Conservation (phyloP, 2,329 filamentous ascomycete genomes). For the Venturia oleaginea region DNA sequence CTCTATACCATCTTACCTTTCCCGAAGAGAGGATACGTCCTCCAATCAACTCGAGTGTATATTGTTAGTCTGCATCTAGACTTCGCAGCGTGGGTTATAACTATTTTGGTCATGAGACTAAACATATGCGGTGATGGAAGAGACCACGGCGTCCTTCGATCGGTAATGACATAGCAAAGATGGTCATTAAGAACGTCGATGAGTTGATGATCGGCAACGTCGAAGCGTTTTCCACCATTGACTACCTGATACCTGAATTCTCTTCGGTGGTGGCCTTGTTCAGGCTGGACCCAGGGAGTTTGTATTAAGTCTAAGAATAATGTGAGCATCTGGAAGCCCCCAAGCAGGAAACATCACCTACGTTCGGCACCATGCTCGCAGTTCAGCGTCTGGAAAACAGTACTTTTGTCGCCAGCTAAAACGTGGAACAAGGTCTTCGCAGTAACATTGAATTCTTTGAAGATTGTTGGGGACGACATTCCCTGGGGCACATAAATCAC, state of each 20-base stretch:
- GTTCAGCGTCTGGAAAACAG: conserved; percentile 85
- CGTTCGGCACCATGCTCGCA: conserved; percentile 66
- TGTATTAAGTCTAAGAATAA: conserved; percentile 58
- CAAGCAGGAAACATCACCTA: conserved; percentile 19
- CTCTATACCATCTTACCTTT: conserved; percentile 24
- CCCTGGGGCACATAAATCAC: conserved; percentile 77
- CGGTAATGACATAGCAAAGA: conserved; percentile 58
- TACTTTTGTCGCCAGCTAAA: conserved; percentile 91
- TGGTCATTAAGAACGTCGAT: conserved; percentile 59
- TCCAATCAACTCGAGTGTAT: conserved; percentile 83
- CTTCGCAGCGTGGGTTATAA: conserved; percentile 89
- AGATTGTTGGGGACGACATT: conserved; percentile 65
- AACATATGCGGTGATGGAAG: conserved; percentile 73
- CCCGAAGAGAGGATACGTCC: conserved; percentile 46
- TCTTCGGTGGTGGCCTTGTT: conserved; percentile 62
- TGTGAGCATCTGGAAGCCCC: background rate
- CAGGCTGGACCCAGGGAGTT: conserved; percentile 69
- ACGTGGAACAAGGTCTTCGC: conserved; percentile 94
- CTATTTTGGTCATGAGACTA: conserved; percentile 76
- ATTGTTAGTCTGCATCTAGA: conserved; percentile 86
- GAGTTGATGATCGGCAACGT: conserved; percentile 72
- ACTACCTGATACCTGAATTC: conserved; percentile 75
- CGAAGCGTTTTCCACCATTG: conserved; percentile 27
- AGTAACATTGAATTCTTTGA: conserved; percentile 80
- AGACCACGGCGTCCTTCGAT: conserved; percentile 66